These are phyloP conservation scores for Lolium perenne DNA, from an alignment of 176 grass and related monocot genomes.

Conservation along the genomic window DNA sequence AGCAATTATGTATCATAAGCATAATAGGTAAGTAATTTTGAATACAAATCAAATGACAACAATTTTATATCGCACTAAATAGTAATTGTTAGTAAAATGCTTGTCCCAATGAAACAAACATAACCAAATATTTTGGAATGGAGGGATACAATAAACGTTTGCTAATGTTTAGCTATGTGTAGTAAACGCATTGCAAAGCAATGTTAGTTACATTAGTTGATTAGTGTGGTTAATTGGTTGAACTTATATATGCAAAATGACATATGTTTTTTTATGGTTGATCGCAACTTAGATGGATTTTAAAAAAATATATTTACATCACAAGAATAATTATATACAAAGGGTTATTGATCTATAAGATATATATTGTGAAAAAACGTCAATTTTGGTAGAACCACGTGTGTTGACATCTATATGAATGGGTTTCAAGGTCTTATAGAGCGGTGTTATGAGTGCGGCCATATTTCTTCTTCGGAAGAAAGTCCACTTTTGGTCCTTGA, in stretches of 20 bases:
- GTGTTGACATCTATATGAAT: not conserved
- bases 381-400: not conserved
- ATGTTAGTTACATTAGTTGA: too few species aligned
- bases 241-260: not conserved
- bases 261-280: not conserved
- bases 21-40: not conserved
- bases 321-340: not conserved
- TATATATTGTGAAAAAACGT: too few species aligned
- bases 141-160: too few species aligned
- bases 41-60: too few species aligned
- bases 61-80: not conserved
- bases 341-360: not conserved
- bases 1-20: not conserved
- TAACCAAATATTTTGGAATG: too few species aligned
- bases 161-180: too few species aligned
- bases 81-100: not conserved
- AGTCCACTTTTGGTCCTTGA: too few species aligned
- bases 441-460: not conserved
- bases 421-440: not conserved
- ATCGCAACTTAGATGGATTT: not conserved
- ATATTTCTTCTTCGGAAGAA: too few species aligned
- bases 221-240: too few species aligned
- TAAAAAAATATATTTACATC: not conserved
- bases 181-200: too few species aligned
- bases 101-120: not conserved